Conservation (phyloP, 1,284 basidiomycete genomes). For the Coniferiporia sulphurascens region DNA sequence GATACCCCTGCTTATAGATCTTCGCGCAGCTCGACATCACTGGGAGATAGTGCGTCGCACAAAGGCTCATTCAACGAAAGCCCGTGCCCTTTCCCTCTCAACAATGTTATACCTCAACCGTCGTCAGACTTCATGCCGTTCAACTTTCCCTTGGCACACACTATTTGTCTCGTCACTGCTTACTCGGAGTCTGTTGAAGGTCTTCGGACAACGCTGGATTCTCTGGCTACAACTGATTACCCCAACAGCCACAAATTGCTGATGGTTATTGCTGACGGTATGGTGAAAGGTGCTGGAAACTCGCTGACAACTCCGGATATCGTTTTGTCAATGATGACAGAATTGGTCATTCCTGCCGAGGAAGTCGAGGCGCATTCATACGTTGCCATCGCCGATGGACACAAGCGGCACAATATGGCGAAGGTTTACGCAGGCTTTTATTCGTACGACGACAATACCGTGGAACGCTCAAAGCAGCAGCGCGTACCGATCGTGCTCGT, state of each 20-base stretch:
- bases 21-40: constrained; percentile 81
- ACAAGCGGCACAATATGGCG: constrained; percentile 99
- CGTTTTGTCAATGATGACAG: constrained; percentile 96
- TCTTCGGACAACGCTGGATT: constrained; percentile 94
- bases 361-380: constrained; percentile 96
- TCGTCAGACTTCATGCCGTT: constrained; percentile 90
- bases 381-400: constrained; percentile 97
- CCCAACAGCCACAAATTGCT: constrained; percentile 98
- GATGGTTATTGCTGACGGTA: constrained; percentile 95
- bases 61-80: constrained; percentile 54
- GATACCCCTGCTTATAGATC: constrained; percentile 72
- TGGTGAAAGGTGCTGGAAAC: constrained; percentile 96
- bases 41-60: constrained; percentile 40
- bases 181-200: constrained; percentile 98
- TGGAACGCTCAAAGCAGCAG: constrained; percentile 94
- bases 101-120: constrained; percentile 91
- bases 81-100: constrained; percentile 87
- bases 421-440: constrained; percentile 99
- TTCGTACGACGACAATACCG: constrained; percentile 88
- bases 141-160: constrained; percentile 91
- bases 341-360: constrained; percentile 76
- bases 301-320: constrained; percentile 90
- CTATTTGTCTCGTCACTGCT: constrained; percentile 95
- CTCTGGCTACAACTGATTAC: constrained; percentile 96
- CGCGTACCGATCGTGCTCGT: constrained; percentile 94